Evolutionary conservation across 2,329 filamentous ascomycete species (phyloP).

Genomic region (Incumbomyces delicatus): DNA sequence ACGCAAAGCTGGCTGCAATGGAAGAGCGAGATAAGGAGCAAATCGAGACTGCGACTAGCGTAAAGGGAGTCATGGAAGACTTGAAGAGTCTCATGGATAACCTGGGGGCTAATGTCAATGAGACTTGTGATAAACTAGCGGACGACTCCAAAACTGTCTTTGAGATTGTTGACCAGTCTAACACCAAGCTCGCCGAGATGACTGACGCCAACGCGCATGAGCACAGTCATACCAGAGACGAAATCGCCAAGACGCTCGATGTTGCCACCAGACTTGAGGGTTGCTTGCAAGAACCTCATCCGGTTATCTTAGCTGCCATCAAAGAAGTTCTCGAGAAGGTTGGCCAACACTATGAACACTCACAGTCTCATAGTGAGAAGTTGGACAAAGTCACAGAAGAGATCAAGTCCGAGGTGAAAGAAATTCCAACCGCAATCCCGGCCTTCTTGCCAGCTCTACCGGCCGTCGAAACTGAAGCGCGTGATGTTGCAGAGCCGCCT

Average conservation of each 20-base stretch:
- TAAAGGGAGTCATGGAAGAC: constrained; percentile 75
- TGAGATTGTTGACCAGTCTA: constrained; percentile 68
- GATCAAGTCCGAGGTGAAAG: constrained; percentile 46
- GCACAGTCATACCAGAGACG: constrained; percentile 72
- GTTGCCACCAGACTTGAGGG: constrained; percentile 67
- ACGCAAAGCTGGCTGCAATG: constrained; percentile 62
- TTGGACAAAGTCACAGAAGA: constrained; percentile 60
- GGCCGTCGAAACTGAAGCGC: constrained; percentile 22
- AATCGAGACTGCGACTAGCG: constrained; percentile 62
- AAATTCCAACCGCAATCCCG: constrained; percentile 43
- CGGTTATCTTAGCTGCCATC: constrained; percentile 76
- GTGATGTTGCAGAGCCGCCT: constrained; percentile 20
- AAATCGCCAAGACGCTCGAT: constrained; percentile 64
- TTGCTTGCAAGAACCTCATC: constrained; percentile 72
- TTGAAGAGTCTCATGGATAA: constrained; percentile 78
- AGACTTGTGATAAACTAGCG: constrained; percentile 76
- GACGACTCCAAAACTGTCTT: constrained; percentile 83
- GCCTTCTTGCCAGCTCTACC: constrained; percentile 46
- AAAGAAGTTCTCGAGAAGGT: constrained; percentile 77
- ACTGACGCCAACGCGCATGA: constrained; percentile 65
- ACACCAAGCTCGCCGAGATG: constrained; percentile 60
- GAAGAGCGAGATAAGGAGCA: constrained; percentile 66
- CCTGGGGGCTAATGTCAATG: constrained; percentile 68
- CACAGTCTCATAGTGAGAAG: constrained; percentile 82
- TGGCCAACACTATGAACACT: constrained; percentile 79